Evolutionary conservation across 805 yeast species (phyloP).

Genomic region (Sporopachydermia lactativora): DNA sequence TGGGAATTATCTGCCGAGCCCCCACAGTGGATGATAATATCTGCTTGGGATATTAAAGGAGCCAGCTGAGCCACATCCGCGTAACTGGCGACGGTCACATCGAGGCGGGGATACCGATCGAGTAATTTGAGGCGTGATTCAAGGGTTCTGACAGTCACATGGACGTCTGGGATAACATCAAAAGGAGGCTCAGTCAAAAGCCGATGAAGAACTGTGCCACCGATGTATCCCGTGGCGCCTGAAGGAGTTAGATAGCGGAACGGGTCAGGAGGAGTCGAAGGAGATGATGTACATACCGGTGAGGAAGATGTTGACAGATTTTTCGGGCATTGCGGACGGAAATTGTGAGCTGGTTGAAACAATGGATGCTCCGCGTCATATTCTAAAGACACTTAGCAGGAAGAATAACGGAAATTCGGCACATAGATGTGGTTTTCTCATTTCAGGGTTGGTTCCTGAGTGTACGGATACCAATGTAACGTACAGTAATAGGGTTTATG

Average conservation of each 20-base stretch:
- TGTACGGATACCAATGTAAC: too few species aligned
- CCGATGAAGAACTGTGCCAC: slow-evolving; percentile 18
- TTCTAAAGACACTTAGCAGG: too few species aligned
- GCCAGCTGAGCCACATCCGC: slow-evolving; percentile 11
- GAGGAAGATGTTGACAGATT: neutral
- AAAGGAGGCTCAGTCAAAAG: slow-evolving; percentile 6
- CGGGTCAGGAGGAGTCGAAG: too few species aligned
- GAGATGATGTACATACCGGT: too few species aligned
- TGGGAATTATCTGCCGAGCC: slow-evolving; percentile 18
- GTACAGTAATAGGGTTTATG: too few species aligned
- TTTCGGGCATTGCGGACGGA: neutral
- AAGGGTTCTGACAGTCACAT: slow-evolving; percentile 14
- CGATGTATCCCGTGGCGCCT: slow-evolving; percentile 25
- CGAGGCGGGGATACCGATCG: slow-evolving; percentile 10
- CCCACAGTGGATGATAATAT: slow-evolving; percentile 22
- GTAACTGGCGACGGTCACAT: slow-evolving; percentile 16
- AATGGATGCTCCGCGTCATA: too few species aligned
- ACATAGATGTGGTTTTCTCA: too few species aligned
- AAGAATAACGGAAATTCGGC: too few species aligned
- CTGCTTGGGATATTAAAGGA: slow-evolving; percentile 13
- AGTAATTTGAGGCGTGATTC: slow-evolving; percentile 16
- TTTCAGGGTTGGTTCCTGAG: too few species aligned
- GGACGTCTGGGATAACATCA: slow-evolving; percentile 9
- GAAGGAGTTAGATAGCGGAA: too few species aligned
- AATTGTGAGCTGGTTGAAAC: too few species aligned